These are phyloP conservation scores for Pelargonium myrrhifolium DNA, from an alignment of 441 rosid genomes.

Conservation along the genomic window DNA sequence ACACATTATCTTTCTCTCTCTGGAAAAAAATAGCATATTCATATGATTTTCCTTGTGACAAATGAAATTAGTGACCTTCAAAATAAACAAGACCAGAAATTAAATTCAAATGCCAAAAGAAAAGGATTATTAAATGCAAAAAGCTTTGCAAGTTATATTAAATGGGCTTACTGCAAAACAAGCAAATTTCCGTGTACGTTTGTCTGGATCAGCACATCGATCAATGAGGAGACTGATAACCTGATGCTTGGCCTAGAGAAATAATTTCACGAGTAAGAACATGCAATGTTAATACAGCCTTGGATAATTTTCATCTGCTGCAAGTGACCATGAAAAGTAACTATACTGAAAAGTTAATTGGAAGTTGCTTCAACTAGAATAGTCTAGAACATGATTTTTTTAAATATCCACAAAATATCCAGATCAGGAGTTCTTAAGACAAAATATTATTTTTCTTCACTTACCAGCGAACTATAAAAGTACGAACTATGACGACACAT, in stretches of 20 bases:
- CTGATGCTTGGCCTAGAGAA: conserved; percentile 54
- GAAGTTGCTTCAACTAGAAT: not conserved
- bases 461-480: conserved; percentile 71
- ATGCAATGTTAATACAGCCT: conserved; percentile 14
- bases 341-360: not conserved
- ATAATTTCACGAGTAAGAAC: conserved; percentile 20
- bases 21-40: not conserved
- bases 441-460: conserved; percentile 20
- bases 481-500: conserved; percentile 92
- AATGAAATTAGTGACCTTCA: not conserved
- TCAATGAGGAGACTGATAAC: conserved; percentile 75
- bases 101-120: not conserved
- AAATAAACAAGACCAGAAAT: conserved; percentile 3
- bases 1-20: not conserved
- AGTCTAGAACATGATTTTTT: not conserved
- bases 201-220: conserved; percentile 92
- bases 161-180: conserved; percentile 76
- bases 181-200: conserved; percentile 88
- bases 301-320: not conserved
- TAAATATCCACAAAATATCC: not conserved
- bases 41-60: not conserved
- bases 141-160: not conserved
- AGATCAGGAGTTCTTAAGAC: conserved; percentile 10
- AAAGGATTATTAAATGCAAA: not conserved
- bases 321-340: conserved; percentile 7